Percentiles rank a stretch among this genome's conserved stretches.
These are phyloP conservation scores for Cladobotryum protrusum DNA, from an alignment of 2,329 filamentous ascomycete genomes.

Conservation along the genomic window DNA sequence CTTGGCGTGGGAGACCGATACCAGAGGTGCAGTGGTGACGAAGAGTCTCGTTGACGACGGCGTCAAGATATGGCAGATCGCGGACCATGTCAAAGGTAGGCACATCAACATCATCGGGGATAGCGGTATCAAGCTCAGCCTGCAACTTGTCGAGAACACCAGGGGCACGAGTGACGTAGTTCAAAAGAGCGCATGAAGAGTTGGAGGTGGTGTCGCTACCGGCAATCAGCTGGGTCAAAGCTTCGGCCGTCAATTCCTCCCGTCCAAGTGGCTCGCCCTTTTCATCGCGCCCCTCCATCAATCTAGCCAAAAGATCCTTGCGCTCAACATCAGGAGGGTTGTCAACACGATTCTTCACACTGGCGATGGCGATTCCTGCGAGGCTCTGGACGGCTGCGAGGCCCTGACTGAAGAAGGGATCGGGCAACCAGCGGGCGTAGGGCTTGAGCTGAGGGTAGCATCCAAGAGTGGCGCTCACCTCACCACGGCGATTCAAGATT, in stretches of 20 bases:
- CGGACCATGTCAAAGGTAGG: constrained; percentile 67
- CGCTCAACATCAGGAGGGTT: constrained; percentile 60
- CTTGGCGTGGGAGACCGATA: constrained; percentile 72
- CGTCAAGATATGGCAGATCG: constrained; percentile 68
- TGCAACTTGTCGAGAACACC: constrained; percentile 67
- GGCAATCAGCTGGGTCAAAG: constrained; percentile 80
- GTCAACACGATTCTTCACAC: constrained; percentile 68
- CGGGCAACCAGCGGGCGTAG: constrained; percentile 72
- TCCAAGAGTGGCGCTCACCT: constrained; percentile 76
- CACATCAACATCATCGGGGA: constrained; percentile 56
- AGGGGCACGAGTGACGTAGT: constrained; percentile 64
- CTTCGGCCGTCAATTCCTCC: constrained; percentile 80
- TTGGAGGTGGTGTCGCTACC: constrained; percentile 73
- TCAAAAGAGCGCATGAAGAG: constrained; percentile 77
- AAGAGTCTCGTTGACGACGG: constrained; percentile 76
- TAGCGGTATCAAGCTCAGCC: constrained; percentile 64
- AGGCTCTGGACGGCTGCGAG: constrained; percentile 70
- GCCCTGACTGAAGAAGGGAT: constrained; percentile 73
- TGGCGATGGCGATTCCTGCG: constrained; percentile 79
- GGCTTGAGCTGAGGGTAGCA: constrained; percentile 69
- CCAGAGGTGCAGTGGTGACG: constrained; percentile 82
- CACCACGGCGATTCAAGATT: constrained; percentile 80
- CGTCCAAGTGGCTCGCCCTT: constrained; percentile 68
- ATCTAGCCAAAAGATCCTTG: constrained; percentile 71
- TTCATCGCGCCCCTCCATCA: constrained; percentile 83